Conservation (phyloP, 2,329 filamentous ascomycete species). For the Colletotrichum filicis region DNA sequence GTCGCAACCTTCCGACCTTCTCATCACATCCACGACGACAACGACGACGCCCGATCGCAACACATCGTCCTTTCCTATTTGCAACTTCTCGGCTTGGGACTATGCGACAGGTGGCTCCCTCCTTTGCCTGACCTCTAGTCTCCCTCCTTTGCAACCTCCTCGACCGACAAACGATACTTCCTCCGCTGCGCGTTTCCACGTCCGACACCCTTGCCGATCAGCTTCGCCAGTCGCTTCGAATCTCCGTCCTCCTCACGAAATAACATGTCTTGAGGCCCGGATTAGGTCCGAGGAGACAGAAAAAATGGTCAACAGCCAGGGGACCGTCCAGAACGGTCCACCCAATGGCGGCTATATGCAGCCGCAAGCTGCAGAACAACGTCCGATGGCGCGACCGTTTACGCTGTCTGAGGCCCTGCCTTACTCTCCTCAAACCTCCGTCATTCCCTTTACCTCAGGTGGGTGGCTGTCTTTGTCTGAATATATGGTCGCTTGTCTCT, state of each 20-base stretch:
- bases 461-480: conserved; percentile 39
- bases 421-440: conserved; percentile 85
- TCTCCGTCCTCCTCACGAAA: neutral
- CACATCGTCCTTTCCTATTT: conserved; percentile 1
- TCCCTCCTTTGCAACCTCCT: neutral
- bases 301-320: conserved; percentile 31
- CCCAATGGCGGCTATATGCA: conserved; percentile 33
- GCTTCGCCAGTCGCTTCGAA: conserved; percentile 3
- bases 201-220: conserved; percentile 13
- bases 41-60: conserved; percentile 28
- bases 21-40: conserved; percentile 27
- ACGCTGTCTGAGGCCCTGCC: conserved; percentile 80
- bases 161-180: neutral
- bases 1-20: conserved; percentile 36
- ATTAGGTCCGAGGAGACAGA: conserved; percentile 19
- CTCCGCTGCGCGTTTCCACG: neutral
- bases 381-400: conserved; percentile 56
- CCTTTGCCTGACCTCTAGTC: neutral
- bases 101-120: neutral
- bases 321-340: conserved; percentile 29
- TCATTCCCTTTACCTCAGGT: conserved; percentile 83
- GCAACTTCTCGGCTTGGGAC: neutral
- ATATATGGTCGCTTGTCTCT: no score
- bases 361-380: conserved; percentile 26
- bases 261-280: conserved; percentile 28